phyloP scores from a whole-genome alignment of 2,329 filamentous ascomycete genomes.

The Stachybotrys elegans region DNA sequence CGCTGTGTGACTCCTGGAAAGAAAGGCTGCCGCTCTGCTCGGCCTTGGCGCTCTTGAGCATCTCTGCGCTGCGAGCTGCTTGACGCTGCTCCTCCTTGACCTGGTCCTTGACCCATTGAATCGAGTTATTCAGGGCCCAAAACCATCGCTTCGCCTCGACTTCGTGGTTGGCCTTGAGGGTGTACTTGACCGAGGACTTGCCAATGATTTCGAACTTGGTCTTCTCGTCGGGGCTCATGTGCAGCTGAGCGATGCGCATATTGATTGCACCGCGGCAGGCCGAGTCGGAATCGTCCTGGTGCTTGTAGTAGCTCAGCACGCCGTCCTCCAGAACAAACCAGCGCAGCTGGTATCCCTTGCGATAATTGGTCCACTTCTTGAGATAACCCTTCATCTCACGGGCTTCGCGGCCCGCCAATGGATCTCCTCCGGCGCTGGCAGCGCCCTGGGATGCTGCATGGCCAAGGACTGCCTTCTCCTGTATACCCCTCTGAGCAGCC shows the following conservation, averaged over 20 bases:
- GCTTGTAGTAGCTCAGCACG: constrained; percentile 97
- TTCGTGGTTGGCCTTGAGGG: constrained; percentile 94
- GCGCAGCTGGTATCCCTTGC: constrained; percentile 89
- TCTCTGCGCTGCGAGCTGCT: constrained; percentile 67
- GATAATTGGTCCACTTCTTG: constrained; percentile 99
- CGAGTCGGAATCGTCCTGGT: constrained; percentile 94
- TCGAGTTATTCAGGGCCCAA: constrained; percentile 97
- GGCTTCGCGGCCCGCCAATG: constrained; percentile 74
- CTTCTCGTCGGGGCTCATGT: constrained; percentile 97
- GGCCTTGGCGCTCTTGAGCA: constrained; percentile 72
- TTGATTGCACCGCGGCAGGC: constrained; percentile 97
- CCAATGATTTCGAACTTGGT: constrained; percentile 96
- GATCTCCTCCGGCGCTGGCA: constrained; percentile 49
- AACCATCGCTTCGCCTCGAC: constrained; percentile 99
- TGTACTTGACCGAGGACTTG: constrained; percentile 98
- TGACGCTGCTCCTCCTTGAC: constrained; percentile 83
- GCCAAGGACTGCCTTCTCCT: constrained; percentile 93
- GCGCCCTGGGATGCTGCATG: constrained; percentile 57
- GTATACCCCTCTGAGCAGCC: constrained; percentile 88
- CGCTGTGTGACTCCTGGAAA: constrained; percentile 41
- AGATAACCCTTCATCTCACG: constrained; percentile 98
- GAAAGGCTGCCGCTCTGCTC: constrained; percentile 57
- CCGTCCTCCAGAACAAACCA: constrained; percentile 99
- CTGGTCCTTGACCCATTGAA: constrained; percentile 97
- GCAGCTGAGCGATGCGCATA: constrained; percentile 90